Conservation (phyloP, 371 early-diverging fungal species). For the Apophysomyces sp. region DNA sequence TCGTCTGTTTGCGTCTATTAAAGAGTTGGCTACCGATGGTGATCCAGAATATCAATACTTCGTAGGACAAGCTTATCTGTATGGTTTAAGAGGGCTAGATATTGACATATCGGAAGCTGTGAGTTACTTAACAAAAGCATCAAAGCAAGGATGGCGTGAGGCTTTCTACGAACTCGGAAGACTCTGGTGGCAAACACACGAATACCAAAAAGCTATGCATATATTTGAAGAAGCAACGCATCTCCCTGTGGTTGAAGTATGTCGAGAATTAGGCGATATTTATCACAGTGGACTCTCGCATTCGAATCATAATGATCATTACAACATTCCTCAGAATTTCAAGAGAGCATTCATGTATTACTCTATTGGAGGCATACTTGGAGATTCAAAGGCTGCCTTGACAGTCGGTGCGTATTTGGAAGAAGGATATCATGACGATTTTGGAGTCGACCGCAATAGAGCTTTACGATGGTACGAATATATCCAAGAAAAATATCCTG, state of each 20-base stretch:
- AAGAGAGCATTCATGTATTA: slow-evolving; percentile 16
- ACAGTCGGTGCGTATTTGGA: slow-evolving; percentile 20
- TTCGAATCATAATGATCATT: background rate
- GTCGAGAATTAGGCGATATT: background rate
- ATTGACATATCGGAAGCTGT: too few relatives aligned
- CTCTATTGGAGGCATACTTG: slow-evolving; percentile 8
- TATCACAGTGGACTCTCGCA: background rate
- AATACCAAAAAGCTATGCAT: background rate
- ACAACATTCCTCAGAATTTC: slow-evolving; percentile 8
- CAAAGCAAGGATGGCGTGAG: too few relatives aligned
- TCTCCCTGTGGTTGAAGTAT: background rate
- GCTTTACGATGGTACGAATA: slow-evolving; percentile 16
- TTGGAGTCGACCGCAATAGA: background rate
- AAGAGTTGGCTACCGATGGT: too few relatives aligned
- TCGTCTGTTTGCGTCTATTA: too few relatives aligned
- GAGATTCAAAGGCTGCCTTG: slow-evolving; percentile 8
- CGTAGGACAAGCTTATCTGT: too few relatives aligned
- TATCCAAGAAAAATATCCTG: slow-evolving; percentile 3
- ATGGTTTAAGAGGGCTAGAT: too few relatives aligned
- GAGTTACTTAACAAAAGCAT: too few relatives aligned
- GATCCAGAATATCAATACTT: too few relatives aligned
- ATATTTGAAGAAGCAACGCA: background rate
- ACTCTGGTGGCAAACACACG: background rate
- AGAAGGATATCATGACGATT: slow-evolving; percentile 11
- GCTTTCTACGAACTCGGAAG: background rate